These are phyloP conservation scores for Lactarius tabidus DNA, from an alignment of 768 basidiomycete genomes.

Conservation along the genomic window DNA sequence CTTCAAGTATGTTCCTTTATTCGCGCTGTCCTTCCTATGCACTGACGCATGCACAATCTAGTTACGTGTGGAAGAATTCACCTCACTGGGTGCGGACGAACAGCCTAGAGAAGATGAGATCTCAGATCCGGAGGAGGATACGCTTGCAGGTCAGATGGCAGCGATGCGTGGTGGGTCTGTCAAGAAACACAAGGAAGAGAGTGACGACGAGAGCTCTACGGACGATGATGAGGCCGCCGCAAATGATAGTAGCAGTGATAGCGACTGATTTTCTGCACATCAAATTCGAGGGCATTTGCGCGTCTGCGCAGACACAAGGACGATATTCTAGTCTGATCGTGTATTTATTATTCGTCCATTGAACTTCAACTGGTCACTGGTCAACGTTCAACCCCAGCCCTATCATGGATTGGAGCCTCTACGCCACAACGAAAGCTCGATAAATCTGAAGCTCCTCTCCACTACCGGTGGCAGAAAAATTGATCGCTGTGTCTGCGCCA, in stretches of 20 bases:
- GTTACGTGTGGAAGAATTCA: conserved; percentile 81
- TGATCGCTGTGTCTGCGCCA: conserved; percentile 61
- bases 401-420: conserved; percentile 3
- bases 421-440: conserved; percentile 61
- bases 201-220: conserved; percentile 50
- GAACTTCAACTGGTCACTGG: neutral
- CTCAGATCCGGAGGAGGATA: conserved; percentile 96
- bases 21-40: neutral
- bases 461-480: conserved; percentile 35
- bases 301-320: neutral
- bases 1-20: conserved; percentile 56
- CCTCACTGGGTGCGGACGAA: conserved; percentile 53
- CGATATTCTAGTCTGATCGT: neutral
- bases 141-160: conserved; percentile 96
- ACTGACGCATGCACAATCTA: conserved; percentile 31
- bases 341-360: neutral
- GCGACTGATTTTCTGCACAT: conserved; percentile 35
- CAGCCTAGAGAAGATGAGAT: conserved; percentile 83
- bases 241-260: conserved; percentile 51
- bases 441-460: conserved; percentile 50
- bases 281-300: conserved; percentile 6
- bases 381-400: neutral
- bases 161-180: conserved; percentile 86
- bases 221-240: conserved; percentile 49
- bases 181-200: conserved; percentile 54